A percentile compares a stretch with the other conserved stretches of the same genome.
Evolutionary conservation across 257 asterid species (phyloP).

Genomic region (Lycium barbarum): DNA sequence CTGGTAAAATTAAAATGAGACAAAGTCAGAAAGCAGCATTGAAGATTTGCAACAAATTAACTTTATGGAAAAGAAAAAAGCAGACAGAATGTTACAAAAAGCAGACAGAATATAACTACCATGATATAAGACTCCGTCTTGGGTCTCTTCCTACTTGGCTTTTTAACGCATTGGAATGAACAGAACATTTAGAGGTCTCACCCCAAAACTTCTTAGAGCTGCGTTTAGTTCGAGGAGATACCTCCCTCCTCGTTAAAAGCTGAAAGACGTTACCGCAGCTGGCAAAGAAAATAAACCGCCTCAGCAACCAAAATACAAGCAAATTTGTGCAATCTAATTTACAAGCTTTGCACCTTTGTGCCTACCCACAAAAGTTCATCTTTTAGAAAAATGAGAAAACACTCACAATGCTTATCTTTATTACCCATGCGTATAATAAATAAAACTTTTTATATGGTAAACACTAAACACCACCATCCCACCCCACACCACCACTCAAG

Average conservation of each 20-base stretch:
- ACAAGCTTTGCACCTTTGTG: not conserved
- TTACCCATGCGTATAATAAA: not conserved
- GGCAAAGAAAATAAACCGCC: slow-evolving; percentile 40
- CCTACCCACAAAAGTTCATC: not conserved
- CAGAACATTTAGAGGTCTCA: slow-evolving; percentile 52
- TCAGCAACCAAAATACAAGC: slow-evolving; percentile 24
- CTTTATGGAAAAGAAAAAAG: not conserved
- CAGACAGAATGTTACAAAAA: slow-evolving; percentile 5
- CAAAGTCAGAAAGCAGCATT: slow-evolving; percentile 27
- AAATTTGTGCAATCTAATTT: not conserved
- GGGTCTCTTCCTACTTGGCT: slow-evolving; percentile 71
- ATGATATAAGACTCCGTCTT: slow-evolving; percentile 82
- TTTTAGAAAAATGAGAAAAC: not conserved
- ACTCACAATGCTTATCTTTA: not conserved
- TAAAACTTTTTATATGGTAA: slow-evolving; percentile 15
- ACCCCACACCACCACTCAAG: slow-evolving; percentile 16
- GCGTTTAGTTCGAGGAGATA: slow-evolving; percentile 76
- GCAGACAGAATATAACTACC: slow-evolving; percentile 50
- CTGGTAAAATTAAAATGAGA: slow-evolving; percentile 46
- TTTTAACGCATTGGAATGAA: slow-evolving; percentile 53
- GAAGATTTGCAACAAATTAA: slow-evolving; percentile 21
- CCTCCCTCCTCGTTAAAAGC: slow-evolving; percentile 83
- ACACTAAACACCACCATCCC: not conserved
- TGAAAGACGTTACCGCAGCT: slow-evolving; percentile 67
- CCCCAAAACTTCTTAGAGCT: slow-evolving; percentile 75